A percentile compares a stretch with the other conserved stretches of the same genome.
phyloP scores from a whole-genome alignment of 441 rosid genomes.

The Sinapis alba region DNA sequence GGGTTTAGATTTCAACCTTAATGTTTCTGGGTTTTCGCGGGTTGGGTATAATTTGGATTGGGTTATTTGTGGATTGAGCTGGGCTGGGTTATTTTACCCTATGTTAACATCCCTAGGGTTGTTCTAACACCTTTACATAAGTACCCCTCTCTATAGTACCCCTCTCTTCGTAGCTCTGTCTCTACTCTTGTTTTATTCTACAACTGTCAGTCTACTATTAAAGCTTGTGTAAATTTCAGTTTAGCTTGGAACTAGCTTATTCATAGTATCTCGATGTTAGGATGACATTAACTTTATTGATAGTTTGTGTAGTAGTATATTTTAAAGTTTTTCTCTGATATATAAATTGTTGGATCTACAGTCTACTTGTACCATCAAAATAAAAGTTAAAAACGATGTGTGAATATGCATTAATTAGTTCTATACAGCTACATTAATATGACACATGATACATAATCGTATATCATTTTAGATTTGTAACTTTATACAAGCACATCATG shows the following conservation, averaged over 20 bases:
- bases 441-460: background rate
- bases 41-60: no score
- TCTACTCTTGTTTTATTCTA: constrained; percentile 25
- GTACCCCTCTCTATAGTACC: no score
- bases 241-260: background rate
- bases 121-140: no score
- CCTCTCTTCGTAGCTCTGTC: background rate
- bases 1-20: no score
- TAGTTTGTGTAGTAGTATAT: background rate
- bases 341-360: background rate
- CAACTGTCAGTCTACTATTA: constrained; percentile 23
- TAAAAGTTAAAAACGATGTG: background rate
- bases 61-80: no score
- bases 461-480: background rate
- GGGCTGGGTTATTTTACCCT: no score
- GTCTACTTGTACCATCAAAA: constrained; percentile 3
- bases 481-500: constrained; percentile 21
- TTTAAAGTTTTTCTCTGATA: background rate
- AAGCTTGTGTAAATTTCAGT: background rate
- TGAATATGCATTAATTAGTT: background rate
- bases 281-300: background rate
- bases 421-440: background rate
- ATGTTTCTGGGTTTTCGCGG: no score
- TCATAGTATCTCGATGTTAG: background rate
- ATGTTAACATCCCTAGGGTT: no score